Evolutionary conservation across 2,329 filamentous ascomycete genomes (phyloP), one percentile per base, ranked within the genome.

Genomic region (Hirsutella rhossiliensis): DNA sequence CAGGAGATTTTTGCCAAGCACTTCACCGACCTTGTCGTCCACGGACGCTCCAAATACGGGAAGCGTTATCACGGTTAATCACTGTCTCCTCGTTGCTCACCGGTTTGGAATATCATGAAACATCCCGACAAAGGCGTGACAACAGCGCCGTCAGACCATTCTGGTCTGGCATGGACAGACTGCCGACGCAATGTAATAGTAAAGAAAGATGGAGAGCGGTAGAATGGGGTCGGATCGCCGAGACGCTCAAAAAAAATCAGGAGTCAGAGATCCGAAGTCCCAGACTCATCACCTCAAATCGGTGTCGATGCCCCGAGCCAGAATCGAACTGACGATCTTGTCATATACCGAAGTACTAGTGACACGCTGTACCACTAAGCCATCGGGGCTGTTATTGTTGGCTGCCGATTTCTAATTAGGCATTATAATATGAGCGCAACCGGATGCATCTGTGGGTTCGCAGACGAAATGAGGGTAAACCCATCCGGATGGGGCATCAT

Each of bases 1-100:
- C 59, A 62, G 34, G 55, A 64, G 45, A 57, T 68, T 31, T 59
- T 70, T 40, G 66, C 60, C 7, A 45, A 61, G 17, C 56, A 66
- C 43, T 71, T 73, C 44, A 53, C 68, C 27, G 61, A 65, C 5
- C 61, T 65, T 3, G 34, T 17, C 13, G 55, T 68, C 4, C 47
- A 54, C 0, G 64, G 65, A 11, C 60, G 54, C n/a, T 69, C 66
- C 19, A 60, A 58, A 38, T 70, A 67, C 37, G 67, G 59, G 2
- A 60, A 54, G 13, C 57, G 56, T 8, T 64, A 60, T 20, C 19
- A 7, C 7, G 40, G 32, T 18, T 23, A 18, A 31, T 3, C 19
- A 20, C 19, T 23, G 19, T 13, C 7, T 27, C 23, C 20, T n/a
- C 20, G 4, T 23, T n/a, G n/a, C n/a, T n/a, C n/a, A n/a, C n/a